phyloP scores from a whole-genome alignment of 805 yeast genomes.

The Spathaspora passalidarum region DNA sequence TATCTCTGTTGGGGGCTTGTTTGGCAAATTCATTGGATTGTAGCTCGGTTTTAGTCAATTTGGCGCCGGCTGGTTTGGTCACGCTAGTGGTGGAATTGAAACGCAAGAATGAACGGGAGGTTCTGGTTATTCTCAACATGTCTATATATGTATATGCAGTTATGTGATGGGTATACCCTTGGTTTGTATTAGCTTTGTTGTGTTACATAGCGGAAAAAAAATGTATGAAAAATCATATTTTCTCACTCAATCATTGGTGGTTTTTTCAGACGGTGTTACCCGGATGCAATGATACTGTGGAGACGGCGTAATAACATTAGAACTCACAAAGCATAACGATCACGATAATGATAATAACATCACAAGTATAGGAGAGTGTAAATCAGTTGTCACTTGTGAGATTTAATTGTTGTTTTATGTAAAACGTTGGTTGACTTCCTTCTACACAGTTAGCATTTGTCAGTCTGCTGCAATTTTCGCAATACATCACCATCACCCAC shows the following conservation, averaged over 20 bases:
- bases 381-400: no score
- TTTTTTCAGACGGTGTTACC: neutral
- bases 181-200: neutral
- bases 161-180: neutral
- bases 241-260: conserved; percentile 9
- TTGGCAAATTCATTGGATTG: conserved; percentile 25
- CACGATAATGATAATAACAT: no score
- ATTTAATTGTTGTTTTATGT: no score
- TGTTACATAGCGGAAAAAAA: neutral
- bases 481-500: neutral
- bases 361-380: no score
- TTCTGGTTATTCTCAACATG: conserved; percentile 7
- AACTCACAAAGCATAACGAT: no score
- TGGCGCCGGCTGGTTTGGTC: conserved; percentile 15
- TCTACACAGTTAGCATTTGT: no score
- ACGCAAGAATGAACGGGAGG: conserved; percentile 2
- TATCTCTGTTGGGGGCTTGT: conserved; percentile 76
- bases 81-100: conserved; percentile 8
- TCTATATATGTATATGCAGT: neutral
- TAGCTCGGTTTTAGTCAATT: conserved; percentile 23
- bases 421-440: no score
- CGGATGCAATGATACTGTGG: neutral
- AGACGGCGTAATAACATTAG: no score
- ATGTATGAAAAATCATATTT: conserved; percentile 5
- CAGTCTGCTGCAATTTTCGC: no score